Evolutionary conservation across 441 rosid genomes (phyloP).

Genomic region (Cnidoscolus chayamansa): DNA sequence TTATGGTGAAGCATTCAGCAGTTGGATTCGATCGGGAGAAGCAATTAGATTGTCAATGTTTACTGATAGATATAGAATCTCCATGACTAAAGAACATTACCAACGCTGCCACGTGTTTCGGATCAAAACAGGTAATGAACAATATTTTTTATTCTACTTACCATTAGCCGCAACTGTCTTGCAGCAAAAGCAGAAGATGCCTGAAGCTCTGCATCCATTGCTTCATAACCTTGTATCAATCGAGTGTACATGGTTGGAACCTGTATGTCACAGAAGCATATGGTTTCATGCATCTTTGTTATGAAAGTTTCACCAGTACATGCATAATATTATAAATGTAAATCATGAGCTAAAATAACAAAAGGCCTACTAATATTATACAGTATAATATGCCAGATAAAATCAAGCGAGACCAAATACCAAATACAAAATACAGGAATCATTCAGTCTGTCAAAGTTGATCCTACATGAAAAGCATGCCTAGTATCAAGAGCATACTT

Average conservation of each 20-base stretch:
- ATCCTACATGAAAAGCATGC: slow-evolving; percentile 4
- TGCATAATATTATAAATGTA: slow-evolving; percentile 9
- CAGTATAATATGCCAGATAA: not conserved
- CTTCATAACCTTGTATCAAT: slow-evolving; percentile 93
- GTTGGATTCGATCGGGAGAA: slow-evolving; percentile 6
- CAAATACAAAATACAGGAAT: not conserved
- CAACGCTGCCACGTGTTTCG: not conserved
- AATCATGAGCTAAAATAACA: not conserved
- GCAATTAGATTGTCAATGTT: slow-evolving; percentile 6
- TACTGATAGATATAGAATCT: not conserved
- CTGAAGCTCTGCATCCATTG: slow-evolving; percentile 73
- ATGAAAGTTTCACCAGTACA: slow-evolving; percentile 9
- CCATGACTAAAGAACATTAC: not conserved
- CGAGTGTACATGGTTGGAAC: slow-evolving; percentile 95
- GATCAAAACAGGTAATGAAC: not conserved
- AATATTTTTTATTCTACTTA: slow-evolving; percentile 27
- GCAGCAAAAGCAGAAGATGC: slow-evolving; percentile 71
- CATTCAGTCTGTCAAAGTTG: not conserved
- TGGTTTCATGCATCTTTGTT: slow-evolving; percentile 2
- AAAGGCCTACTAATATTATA: not conserved
- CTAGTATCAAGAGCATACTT: slow-evolving; percentile 33
- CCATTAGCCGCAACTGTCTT: slow-evolving; percentile 82
- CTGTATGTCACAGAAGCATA: slow-evolving; percentile 36
- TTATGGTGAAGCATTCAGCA: slow-evolving; percentile 17
- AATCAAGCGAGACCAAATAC: not conserved